Percentiles rank a stretch among this genome's conserved stretches.
Evolutionary conservation across 75 land plant species (phyloP).

Genomic region (Cunninghamia lanceolata): DNA sequence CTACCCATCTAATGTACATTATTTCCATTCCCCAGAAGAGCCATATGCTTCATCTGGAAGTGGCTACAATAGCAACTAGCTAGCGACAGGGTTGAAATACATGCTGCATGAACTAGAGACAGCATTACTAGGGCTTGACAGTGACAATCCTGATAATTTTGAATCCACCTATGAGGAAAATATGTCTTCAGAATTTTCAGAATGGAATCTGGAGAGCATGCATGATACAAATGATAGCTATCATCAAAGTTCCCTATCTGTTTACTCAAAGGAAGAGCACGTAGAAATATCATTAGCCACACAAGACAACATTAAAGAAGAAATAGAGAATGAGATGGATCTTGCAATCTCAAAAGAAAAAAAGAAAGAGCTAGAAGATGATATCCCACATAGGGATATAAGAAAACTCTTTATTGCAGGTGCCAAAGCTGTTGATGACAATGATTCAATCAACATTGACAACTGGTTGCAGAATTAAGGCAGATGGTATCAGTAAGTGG

Average conservation of each 20-base stretch:
- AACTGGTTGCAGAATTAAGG: conserved; percentile 46
- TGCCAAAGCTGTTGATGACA: conserved; percentile 58
- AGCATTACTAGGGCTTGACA: conserved; percentile 54
- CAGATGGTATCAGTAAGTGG: conserved; percentile 82
- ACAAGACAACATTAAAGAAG: conserved; percentile 4
- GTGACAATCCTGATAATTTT: conserved; percentile 25
- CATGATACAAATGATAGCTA: conserved; percentile 8
- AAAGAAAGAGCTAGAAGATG: conserved; percentile 13
- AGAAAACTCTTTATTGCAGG: conserved; percentile 56
- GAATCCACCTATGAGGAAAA: conserved; percentile 14
- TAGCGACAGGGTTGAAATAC: conserved; percentile 27
- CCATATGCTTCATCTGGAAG: conserved; percentile 36
- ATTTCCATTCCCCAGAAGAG: conserved; percentile 22
- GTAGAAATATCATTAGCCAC: conserved; percentile 14
- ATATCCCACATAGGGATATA: conserved; percentile 28
- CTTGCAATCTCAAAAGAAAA: conserved; percentile 1
- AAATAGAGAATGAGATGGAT: conserved; percentile 28
- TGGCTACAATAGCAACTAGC: conserved; percentile 40
- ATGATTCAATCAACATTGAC: conserved; percentile 28
- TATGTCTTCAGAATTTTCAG: conserved; percentile 2
- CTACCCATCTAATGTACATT: conserved; percentile 20
- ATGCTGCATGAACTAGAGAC: conserved; percentile 54
- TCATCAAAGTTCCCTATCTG: conserved; percentile 21
- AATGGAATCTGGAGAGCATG: conserved; percentile 6
- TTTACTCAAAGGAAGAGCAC: conserved; percentile 16